Base-by-base conservation (phyloP, 2,329 filamentous ascomycete genomes). In the Diaporthe ampelina region DNA sequence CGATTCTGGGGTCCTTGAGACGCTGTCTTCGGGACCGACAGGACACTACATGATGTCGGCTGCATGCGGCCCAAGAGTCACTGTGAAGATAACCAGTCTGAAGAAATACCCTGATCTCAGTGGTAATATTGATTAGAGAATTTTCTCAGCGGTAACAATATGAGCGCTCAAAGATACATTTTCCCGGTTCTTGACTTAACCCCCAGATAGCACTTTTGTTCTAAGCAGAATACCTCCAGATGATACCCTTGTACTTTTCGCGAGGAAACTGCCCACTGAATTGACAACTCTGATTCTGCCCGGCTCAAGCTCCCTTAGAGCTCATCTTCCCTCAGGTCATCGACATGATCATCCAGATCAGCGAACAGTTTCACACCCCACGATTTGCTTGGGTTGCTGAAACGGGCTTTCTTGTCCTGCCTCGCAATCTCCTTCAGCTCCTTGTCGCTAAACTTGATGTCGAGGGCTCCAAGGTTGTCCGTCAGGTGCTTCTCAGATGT, bases 401-500 rank as follows among this genome's bases (percentile, higher is more conserved):
- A 79, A 10, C 84, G 79, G 13, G 78, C 74, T 77, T 81, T 84
- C 75, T 75, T 75, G 58, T 76, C 75, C 10, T 68, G 65, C 61
- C 76, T 73, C 0, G 76, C 70, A 74, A 85, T 81, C 9, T 80
- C 78, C 15, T 76, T 70, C 54, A 86, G 76, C 78, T 89, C 85
- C 37, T 81, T 80, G 9, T 81, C 76, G 9, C 81, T 80, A 74
- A 88, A 81, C 11, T 74, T 76, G 68, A 86, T 83, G 5, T 92
- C 85, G 57, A 87, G 84, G 72, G 91, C 86, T 1, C 79, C 82
- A 9, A 86, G 80, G 75, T 90, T 89, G 78, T 88, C 84, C 24
- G 79, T 73, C 32, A 89, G 85, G 48, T 84, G 78, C 54, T 81
- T 76, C 68, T 83, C 81, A 74, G 86, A 84, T 5, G 82, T 82